These are phyloP conservation scores for Chloris gayana DNA, from an alignment of 176 grass and related monocot genomes.

Conservation along the genomic window DNA sequence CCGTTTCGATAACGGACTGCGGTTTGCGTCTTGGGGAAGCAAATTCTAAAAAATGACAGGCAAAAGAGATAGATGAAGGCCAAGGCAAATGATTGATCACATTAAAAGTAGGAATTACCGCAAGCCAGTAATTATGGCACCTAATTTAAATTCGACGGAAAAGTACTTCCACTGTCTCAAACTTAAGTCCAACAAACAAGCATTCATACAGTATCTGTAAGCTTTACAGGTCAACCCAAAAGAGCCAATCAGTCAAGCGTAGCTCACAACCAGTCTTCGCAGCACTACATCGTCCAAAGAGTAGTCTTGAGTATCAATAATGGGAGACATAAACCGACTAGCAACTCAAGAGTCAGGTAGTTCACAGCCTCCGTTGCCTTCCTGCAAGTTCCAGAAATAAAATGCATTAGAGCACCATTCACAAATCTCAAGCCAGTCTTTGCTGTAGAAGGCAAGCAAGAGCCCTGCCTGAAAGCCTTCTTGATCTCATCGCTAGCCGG, in stretches of 20 bases:
- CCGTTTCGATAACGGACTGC: too few relatives aligned
- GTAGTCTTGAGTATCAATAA: not conserved
- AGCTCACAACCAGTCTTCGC: not conserved
- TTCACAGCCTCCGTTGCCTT: not conserved
- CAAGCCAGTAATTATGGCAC: not conserved
- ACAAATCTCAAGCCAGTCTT: not conserved
- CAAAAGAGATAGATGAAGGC: not conserved
- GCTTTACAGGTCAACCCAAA: not conserved
- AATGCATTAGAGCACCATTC: not conserved
- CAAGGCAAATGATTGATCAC: not conserved
- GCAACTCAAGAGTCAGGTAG: not conserved
- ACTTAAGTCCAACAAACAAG: not conserved
- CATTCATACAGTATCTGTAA: not conserved
- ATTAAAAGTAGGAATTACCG: too few relatives aligned
- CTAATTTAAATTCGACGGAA: not conserved
- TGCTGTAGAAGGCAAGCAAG: not conserved
- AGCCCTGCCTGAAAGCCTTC: conserved; percentile 34
- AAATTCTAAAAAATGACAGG: too few relatives aligned
- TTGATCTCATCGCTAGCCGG: conserved; percentile 33
- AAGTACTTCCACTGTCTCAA: not conserved
- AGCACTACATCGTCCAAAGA: not conserved
- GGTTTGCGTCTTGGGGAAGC: too few relatives aligned
- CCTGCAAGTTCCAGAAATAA: not conserved
- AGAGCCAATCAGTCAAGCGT: not conserved
- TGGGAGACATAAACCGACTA: not conserved